phyloP scores from a whole-genome alignment of 495 filamentous ascomycete genomes.

The Friedmanniomyces endolithicus region DNA sequence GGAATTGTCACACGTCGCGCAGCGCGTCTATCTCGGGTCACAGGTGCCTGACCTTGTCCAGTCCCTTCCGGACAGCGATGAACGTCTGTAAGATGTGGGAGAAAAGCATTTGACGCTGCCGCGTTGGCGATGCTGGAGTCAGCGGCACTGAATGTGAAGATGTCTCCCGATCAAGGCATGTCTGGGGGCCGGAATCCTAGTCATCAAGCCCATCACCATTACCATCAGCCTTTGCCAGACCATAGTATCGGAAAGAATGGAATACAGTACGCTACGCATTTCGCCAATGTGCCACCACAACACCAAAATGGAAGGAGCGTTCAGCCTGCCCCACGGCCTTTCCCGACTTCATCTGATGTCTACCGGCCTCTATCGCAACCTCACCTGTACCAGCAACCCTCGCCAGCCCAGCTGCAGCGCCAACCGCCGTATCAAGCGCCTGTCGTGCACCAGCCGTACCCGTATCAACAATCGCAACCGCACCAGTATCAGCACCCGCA shows the following conservation, averaged over 20 bases:
- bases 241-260: not conserved
- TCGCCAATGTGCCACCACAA: not conserved
- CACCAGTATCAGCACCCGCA: constrained; percentile 2
- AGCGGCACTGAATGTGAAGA: too few relatives aligned
- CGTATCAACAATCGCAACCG: constrained; percentile 1
- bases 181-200: not conserved
- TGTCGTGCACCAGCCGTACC: not conserved
- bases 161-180: not conserved
- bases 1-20: not conserved
- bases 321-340: not conserved
- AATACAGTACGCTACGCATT: not conserved
- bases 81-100: too few relatives aligned
- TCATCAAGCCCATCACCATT: not conserved
- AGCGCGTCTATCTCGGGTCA: not conserved
- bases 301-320: not conserved
- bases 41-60: too few relatives aligned
- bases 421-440: constrained; percentile 1
- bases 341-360: not conserved
- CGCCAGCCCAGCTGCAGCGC: not conserved
- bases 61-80: too few relatives aligned
- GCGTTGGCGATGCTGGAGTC: too few relatives aligned
- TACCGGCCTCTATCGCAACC: not conserved
- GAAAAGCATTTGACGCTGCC: too few relatives aligned
- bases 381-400: constrained; percentile 1
- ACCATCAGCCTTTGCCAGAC: not conserved